Conservation (phyloP, 768 basidiomycete species). For the Termitomyces titanicus region DNA sequence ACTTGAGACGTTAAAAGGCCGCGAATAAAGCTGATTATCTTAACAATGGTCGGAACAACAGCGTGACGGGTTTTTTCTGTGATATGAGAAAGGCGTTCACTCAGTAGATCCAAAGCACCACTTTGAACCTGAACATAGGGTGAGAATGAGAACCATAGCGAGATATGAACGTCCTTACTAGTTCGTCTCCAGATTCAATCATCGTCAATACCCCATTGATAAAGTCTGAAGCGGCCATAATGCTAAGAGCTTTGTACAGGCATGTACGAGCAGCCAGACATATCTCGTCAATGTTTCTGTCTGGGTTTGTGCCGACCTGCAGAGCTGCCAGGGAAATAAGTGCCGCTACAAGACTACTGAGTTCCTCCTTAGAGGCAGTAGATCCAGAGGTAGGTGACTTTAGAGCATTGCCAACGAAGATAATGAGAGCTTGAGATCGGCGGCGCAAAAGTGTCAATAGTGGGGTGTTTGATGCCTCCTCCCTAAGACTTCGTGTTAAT, state of each 20-base stretch:
- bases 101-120: constrained; percentile 69
- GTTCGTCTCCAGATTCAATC: constrained; percentile 46
- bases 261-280: constrained; percentile 43
- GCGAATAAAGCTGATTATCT: constrained; percentile 49
- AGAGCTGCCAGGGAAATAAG: constrained; percentile 46
- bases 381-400: constrained; percentile 26
- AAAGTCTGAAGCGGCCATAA: constrained; percentile 73
- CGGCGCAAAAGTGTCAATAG: constrained; percentile 44
- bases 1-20: constrained; percentile 40
- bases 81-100: constrained; percentile 61
- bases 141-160: neutral
- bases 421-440: constrained; percentile 64
- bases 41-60: constrained; percentile 44
- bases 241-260: constrained; percentile 50
- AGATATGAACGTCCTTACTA: constrained; percentile 34
- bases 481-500: constrained; percentile 32
- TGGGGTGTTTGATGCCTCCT: constrained; percentile 54
- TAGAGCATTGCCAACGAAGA: constrained; percentile 56
- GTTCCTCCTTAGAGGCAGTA: constrained; percentile 22
- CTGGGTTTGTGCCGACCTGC: constrained; percentile 24
- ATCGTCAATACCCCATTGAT: constrained; percentile 52
- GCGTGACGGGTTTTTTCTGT: constrained; percentile 50
- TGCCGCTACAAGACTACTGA: constrained; percentile 42
- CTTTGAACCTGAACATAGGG: constrained; percentile 45
- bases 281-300: constrained; percentile 41